Conservation (phyloP, 2,329 filamentous ascomycete genomes). For the Hypoxylon sp. region DNA sequence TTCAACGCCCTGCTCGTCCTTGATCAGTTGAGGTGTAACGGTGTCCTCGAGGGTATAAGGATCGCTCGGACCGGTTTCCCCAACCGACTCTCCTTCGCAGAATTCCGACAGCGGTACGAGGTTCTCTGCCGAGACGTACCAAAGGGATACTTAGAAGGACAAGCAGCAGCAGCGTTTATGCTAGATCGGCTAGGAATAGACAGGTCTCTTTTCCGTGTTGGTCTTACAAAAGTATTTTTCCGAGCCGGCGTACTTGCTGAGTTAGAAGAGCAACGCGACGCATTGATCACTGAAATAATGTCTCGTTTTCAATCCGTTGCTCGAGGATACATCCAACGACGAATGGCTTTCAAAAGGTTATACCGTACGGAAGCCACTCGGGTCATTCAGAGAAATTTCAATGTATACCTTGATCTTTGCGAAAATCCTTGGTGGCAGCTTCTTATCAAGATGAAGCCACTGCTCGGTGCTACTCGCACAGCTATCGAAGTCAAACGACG, state of each 20-base stretch:
- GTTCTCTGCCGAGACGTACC: slow-evolving; percentile 92
- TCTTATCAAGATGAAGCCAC: slow-evolving; percentile 93
- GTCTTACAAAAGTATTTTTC: slow-evolving; percentile 98
- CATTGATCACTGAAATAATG: slow-evolving; percentile 94
- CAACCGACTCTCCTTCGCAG: slow-evolving; percentile 90
- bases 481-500: slow-evolving; percentile 94
- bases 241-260: slow-evolving; percentile 95
- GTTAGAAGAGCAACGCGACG: slow-evolving; percentile 94
- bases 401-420: slow-evolving; percentile 89
- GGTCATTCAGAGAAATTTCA: slow-evolving; percentile 95
- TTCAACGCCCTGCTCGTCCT: slow-evolving; percentile 93
- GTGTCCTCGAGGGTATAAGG: slow-evolving; percentile 97
- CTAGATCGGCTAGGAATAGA: slow-evolving; percentile 91
- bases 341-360: slow-evolving; percentile 90
- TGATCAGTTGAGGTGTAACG: slow-evolving; percentile 97
- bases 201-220: slow-evolving; percentile 88
- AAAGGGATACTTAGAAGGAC: slow-evolving; percentile 91
- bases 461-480: slow-evolving; percentile 91
- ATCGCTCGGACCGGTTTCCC: slow-evolving; percentile 98
- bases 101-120: slow-evolving; percentile 96
- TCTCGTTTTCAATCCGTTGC: slow-evolving; percentile 92
- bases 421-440: slow-evolving; percentile 98
- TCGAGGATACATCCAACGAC: slow-evolving; percentile 88
- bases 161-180: slow-evolving; percentile 87
- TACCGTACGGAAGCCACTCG: slow-evolving; percentile 95